phyloP scores from a whole-genome alignment of 768 basidiomycete species.

The Lactarius deliciosus region DNA sequence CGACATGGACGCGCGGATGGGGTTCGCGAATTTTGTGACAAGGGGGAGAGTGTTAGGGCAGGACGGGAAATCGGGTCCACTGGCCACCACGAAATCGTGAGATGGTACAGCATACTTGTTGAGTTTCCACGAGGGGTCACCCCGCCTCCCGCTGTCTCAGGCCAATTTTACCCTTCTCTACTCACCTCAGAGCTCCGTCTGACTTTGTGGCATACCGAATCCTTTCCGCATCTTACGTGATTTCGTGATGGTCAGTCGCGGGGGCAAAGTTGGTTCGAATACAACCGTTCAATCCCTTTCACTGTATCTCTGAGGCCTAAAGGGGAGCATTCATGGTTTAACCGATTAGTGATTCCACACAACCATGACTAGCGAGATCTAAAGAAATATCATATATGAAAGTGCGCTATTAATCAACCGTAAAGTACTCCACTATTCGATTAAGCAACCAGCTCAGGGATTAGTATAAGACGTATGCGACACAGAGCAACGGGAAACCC shows the following conservation, averaged over 20 bases:
- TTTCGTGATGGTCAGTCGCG: neutral
- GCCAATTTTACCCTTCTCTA: neutral
- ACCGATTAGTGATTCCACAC: no score
- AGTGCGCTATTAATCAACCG: neutral
- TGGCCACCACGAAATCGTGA: neutral
- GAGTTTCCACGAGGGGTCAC: neutral
- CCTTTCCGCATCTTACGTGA: neutral
- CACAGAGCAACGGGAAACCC: constrained; percentile 92
- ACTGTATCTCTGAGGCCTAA: no score
- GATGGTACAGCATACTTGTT: no score
- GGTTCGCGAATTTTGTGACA: constrained; percentile 29
- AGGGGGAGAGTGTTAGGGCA: constrained; percentile 25
- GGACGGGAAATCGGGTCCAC: constrained; percentile 4
- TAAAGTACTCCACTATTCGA: neutral
- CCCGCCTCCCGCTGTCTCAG: neutral
- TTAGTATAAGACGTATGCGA: constrained; percentile 64
- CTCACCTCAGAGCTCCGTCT: neutral
- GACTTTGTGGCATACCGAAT: neutral
- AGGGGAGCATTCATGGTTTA: no score
- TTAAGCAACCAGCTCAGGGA: neutral
- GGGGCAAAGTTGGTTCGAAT: no score
- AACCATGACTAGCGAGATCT: no score
- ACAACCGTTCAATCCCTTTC: no score
- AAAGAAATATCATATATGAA: neutral
- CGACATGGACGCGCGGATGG: constrained; percentile 30